A percentile compares a stretch with the other conserved stretches of the same genome.
Conservation (phyloP, 352 stramenopile genomes). For the Peronosclerospora sorghi region DNA sequence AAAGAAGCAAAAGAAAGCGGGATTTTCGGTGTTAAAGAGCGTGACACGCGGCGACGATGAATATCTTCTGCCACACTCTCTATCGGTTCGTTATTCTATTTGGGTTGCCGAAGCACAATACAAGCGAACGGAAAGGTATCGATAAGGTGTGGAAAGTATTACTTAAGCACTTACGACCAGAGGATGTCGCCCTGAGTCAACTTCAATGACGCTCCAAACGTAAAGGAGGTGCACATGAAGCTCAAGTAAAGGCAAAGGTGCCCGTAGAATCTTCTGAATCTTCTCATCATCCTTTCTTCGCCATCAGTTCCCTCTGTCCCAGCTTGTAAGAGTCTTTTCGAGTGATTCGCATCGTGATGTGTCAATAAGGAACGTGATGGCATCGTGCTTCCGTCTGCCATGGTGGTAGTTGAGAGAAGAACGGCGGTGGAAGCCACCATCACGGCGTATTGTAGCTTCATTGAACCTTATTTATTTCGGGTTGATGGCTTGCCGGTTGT, state of each 20-base stretch:
- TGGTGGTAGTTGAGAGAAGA: no score
- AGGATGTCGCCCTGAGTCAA: conserved; percentile 11
- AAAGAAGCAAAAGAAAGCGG: conserved; percentile 40
- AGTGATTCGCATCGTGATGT: no score
- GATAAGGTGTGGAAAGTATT: conserved; percentile 51
- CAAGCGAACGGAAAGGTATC: conserved; percentile 25
- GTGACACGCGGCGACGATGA: conserved; percentile 55
- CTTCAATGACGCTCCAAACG: conserved; percentile 13
- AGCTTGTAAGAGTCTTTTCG: no score
- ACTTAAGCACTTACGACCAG: conserved; percentile 48
- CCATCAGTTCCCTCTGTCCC: no score
- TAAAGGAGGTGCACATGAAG: conserved; percentile 5
- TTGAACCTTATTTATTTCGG: no score
- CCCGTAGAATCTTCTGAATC: no score
- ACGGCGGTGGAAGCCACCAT: no score
- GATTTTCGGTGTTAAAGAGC: conserved; percentile 57
- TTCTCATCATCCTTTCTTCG: no score
- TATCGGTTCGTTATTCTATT: conserved; percentile 96
- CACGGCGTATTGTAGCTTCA: no score
- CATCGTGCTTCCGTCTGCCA: no score
- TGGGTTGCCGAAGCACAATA: conserved; percentile 68
- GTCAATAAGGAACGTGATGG: no score
- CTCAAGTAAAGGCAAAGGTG: conserved; percentile 6
- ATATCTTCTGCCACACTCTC: conserved; percentile 90
- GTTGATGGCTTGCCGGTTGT: no score